These are phyloP conservation scores for Colletotrichum camelliae DNA, from an alignment of 2,329 filamentous ascomycete species.

Conservation along the genomic window DNA sequence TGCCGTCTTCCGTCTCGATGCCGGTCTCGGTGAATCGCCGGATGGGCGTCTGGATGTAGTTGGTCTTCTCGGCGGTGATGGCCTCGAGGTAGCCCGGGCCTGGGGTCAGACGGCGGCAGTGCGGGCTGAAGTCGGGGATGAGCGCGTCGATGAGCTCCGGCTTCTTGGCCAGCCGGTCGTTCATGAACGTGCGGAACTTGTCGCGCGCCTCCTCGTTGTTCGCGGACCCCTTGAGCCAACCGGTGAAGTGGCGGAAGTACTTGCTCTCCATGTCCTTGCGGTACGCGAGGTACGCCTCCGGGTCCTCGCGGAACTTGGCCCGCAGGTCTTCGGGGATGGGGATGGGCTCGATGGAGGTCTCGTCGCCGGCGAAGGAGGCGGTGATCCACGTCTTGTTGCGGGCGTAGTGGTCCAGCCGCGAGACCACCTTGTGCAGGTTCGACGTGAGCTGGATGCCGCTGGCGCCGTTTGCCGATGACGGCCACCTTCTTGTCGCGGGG, in stretches of 20 bases:
- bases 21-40: constrained; percentile 62
- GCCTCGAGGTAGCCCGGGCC: constrained; percentile 73
- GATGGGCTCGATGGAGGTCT: constrained; percentile 61
- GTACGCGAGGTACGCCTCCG: constrained; percentile 64
- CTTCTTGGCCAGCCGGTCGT: constrained; percentile 54
- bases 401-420: constrained; percentile 67
- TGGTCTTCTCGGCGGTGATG: constrained; percentile 65
- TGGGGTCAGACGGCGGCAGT: constrained; percentile 69
- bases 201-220: constrained; percentile 53
- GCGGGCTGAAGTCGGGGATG: constrained; percentile 67
- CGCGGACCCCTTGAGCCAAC: constrained; percentile 58
- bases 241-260: constrained; percentile 65
- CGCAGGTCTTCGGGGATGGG: constrained; percentile 57
- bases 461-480: constrained; percentile 69
- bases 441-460: constrained; percentile 63
- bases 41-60: constrained; percentile 63
- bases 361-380: constrained; percentile 61
- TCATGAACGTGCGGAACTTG: constrained; percentile 59
- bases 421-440: constrained; percentile 54
- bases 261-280: constrained; percentile 62
- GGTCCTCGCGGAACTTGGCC: constrained; percentile 62
- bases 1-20: constrained; percentile 65
- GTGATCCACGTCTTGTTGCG: constrained; percentile 73
- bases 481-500: constrained; percentile 55
- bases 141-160: constrained; percentile 61